Evolutionary conservation across 192 early-diverging fungal species (phyloP).

Genomic region (Coemansia sp.): DNA sequence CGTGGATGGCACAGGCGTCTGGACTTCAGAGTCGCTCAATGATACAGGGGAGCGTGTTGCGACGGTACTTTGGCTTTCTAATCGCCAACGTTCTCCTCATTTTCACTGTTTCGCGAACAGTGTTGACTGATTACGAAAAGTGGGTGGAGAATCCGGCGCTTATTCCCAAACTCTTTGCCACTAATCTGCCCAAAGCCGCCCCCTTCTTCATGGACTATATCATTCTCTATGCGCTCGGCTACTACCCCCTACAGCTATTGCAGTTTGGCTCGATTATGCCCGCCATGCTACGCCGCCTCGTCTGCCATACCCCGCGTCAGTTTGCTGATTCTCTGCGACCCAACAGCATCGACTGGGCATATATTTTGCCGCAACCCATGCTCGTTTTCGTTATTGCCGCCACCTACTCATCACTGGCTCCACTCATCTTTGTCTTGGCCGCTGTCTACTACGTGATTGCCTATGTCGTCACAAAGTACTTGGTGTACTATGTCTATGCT

Average conservation of each 20-base stretch:
- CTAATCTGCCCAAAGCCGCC: slow-evolving; percentile 62
- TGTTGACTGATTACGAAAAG: slow-evolving; percentile 62
- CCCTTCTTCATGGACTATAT: slow-evolving; percentile 80
- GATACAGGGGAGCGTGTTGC: slow-evolving; percentile 51
- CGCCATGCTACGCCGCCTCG: slow-evolving; percentile 54
- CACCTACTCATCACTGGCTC: slow-evolving; percentile 72
- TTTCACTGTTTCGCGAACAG: slow-evolving; percentile 66
- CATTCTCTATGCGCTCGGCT: slow-evolving; percentile 69
- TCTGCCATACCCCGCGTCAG: slow-evolving; percentile 74
- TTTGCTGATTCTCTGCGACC: slow-evolving; percentile 69
- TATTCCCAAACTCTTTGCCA: slow-evolving; percentile 66
- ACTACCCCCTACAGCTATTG: slow-evolving; percentile 65
- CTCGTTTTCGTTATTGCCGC: slow-evolving; percentile 72
- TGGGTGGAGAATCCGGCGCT: slow-evolving; percentile 68
- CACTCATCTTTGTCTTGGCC: slow-evolving; percentile 69
- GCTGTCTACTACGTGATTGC: slow-evolving; percentile 64
- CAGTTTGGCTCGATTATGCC: slow-evolving; percentile 63
- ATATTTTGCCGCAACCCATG: slow-evolving; percentile 64
- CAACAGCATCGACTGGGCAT: slow-evolving; percentile 65
- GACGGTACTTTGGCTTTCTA: slow-evolving; percentile 70
- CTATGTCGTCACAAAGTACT: slow-evolving; percentile 71
- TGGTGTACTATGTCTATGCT: slow-evolving; percentile 73
- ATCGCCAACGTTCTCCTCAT: slow-evolving; percentile 74
- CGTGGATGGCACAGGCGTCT: slow-evolving; percentile 43
- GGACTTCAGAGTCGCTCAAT: slow-evolving; percentile 44